Percentiles rank a stretch among this genome's conserved stretches.
phyloP scores from a whole-genome alignment of 2,329 filamentous ascomycete genomes.

The Macrophomina tecta region DNA sequence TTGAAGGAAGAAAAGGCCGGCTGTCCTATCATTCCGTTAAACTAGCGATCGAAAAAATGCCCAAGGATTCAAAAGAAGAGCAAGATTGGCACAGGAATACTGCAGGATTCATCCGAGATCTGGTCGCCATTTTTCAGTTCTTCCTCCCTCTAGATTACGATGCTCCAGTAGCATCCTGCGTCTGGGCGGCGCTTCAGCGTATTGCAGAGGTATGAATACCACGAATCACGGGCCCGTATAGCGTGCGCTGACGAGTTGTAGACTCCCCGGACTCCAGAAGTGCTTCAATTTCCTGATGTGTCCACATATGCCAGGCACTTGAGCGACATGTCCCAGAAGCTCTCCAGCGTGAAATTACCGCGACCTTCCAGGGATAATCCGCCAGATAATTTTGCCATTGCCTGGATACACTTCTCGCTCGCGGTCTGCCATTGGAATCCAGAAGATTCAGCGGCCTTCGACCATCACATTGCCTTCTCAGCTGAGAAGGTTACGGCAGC shows the following conservation, averaged over 20 bases:
- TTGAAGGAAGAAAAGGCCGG: background rate
- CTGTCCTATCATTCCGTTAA: background rate
- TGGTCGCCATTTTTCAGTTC: background rate
- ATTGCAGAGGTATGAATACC: background rate
- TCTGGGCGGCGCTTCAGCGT: slow-evolving; percentile 2
- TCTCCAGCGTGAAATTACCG: slow-evolving; percentile 5
- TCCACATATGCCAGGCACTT: background rate
- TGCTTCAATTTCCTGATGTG: background rate
- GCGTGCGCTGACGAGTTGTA: background rate
- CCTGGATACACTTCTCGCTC: slow-evolving; percentile 18
- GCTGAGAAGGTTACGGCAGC: background rate
- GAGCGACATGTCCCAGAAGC: slow-evolving; percentile 1
- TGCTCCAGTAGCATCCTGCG: background rate
- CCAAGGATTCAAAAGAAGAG: background rate
- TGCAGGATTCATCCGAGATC: background rate
- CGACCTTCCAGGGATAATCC: background rate
- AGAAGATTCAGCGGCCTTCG: background rate
- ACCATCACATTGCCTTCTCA: background rate
- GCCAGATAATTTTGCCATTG: slow-evolving; percentile 11
- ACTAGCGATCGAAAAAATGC: background rate
- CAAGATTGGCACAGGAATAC: background rate
- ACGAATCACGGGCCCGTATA: background rate
- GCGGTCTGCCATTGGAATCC: slow-evolving; percentile 15
- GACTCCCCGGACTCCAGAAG: background rate
- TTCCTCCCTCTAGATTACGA: slow-evolving; percentile 9